Evolutionary conservation across 768 basidiomycete species (phyloP).

Genomic region (Nevesoporus exiguus): DNA sequence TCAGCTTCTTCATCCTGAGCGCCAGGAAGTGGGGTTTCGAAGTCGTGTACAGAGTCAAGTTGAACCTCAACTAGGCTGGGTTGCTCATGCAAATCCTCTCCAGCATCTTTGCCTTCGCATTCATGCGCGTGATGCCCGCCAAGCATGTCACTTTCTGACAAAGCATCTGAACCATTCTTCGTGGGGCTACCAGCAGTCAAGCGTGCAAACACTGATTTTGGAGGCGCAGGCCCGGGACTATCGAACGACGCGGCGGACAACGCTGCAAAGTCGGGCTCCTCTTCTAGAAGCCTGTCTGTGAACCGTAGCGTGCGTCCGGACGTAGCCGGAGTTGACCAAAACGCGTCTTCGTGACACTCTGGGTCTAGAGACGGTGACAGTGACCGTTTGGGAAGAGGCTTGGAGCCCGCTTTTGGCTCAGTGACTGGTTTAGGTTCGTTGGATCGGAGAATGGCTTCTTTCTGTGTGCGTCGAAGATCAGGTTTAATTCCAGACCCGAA

Average conservation of each 20-base stretch:
- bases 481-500: neutral
- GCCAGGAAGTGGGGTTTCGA: conserved; percentile 1
- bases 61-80: conserved; percentile 9
- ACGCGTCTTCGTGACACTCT: conserved; percentile 49
- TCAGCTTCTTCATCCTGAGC: conserved; percentile 2
- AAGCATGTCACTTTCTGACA: conserved; percentile 8
- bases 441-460: conserved; percentile 26
- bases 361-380: conserved; percentile 21
- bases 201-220: conserved; percentile 28
- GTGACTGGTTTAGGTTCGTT: conserved; percentile 13
- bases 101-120: neutral
- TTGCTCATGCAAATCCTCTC: conserved; percentile 11
- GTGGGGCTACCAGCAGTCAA: conserved; percentile 12
- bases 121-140: conserved; percentile 1
- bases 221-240: conserved; percentile 39
- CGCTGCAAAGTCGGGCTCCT: conserved; percentile 56
- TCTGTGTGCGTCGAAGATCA: conserved; percentile 17
- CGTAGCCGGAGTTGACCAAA: conserved; percentile 60
- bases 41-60: conserved; percentile 5
- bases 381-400: conserved; percentile 11
- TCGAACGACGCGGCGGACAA: conserved; percentile 45
- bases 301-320: conserved; percentile 58
- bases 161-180: conserved; percentile 1
- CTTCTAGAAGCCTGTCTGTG: conserved; percentile 59
- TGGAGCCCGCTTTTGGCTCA: conserved; percentile 12